phyloP scores from a whole-genome alignment of 345 rosid species.

The Arabidopsis suecica region DNA sequence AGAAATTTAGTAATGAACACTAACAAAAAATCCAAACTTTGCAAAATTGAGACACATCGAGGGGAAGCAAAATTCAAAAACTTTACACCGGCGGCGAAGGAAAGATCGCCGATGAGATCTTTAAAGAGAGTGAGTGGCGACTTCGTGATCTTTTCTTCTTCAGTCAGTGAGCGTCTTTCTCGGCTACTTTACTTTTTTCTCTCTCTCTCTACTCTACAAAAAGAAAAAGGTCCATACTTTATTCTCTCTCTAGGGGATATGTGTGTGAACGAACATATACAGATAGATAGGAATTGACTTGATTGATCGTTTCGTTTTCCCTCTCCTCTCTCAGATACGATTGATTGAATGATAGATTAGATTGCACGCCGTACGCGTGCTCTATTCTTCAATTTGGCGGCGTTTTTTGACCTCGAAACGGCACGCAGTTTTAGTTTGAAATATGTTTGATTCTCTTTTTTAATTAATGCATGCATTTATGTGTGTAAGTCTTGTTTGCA shows the following conservation, averaged over 20 bases:
- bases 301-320: conserved; percentile 37
- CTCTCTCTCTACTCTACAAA: not conserved
- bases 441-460: no score
- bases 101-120: conserved; percentile 40
- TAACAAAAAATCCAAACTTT: not conserved
- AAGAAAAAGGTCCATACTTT: conserved; percentile 16
- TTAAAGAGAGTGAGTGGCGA: conserved; percentile 20
- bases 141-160: conserved; percentile 18
- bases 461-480: no score
- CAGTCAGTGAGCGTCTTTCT: conserved; percentile 34
- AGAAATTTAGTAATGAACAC: not conserved
- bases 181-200: conserved; percentile 6
- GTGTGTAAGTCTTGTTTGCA: no score
- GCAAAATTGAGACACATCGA: not conserved
- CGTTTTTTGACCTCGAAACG: conserved; percentile 33
- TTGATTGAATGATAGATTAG: conserved; percentile 32
- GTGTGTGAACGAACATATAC: not conserved
- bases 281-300: conserved; percentile 35
- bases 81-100: conserved; percentile 19
- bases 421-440: not conserved
- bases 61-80: not conserved
- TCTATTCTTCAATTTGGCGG: not conserved
- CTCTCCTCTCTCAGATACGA: conserved; percentile 37
- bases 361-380: conserved; percentile 36
- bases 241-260: not conserved